Evolutionary conservation across 2,329 filamentous ascomycete species (phyloP), one percentile per base, ranked within the genome.

Genomic region (Fusarium metavorans): DNA sequence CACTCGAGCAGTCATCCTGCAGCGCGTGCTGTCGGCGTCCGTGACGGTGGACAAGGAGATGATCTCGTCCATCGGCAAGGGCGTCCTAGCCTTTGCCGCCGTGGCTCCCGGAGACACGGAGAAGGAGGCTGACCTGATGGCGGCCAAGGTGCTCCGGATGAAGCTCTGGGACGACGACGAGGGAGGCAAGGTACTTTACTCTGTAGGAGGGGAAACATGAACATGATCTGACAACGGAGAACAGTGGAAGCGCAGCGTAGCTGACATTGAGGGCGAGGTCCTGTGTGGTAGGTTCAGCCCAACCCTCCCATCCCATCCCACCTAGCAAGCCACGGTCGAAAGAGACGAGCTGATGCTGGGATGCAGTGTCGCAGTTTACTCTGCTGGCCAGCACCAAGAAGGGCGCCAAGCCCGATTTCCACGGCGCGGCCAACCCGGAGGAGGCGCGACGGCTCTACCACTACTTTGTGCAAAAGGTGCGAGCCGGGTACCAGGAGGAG

Each of bases 311-410:
- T 20, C 50, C 34, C 14, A 16, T 11, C 52, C 52, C 6, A 18
- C 20, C 34, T 11, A 23, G n/a, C 30, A 32, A 56, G 63, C 56
- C 37, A 60, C 37, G 39, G 14, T 32, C 50, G 27, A 20, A 45
- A 32, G 62, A 57, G n/a, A 57, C 16, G 23, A 68, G 43, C 63
- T 62, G 25, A 66, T 60, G 16, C 34, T 58, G 60, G 62, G 35
- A n/a, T 23, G 20, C 80, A 97, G 96, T 99, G 54, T 98, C 97
- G 16, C 97, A 99, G 84, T 99, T 99, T 81, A 99, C 97, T 3
- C 89, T 99, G 11, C 89, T 97, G 59, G 97, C 95, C 56, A 93
- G 92, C 54, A 95, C 95, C n/a, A 97, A 95, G 81, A 98, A 98
- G 83, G 96, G 96, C 72, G 95, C 92, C 81, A 98, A 97, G 83